Conservation (phyloP, 352 stramenopile species). For the Phytophthora syringae region DNA sequence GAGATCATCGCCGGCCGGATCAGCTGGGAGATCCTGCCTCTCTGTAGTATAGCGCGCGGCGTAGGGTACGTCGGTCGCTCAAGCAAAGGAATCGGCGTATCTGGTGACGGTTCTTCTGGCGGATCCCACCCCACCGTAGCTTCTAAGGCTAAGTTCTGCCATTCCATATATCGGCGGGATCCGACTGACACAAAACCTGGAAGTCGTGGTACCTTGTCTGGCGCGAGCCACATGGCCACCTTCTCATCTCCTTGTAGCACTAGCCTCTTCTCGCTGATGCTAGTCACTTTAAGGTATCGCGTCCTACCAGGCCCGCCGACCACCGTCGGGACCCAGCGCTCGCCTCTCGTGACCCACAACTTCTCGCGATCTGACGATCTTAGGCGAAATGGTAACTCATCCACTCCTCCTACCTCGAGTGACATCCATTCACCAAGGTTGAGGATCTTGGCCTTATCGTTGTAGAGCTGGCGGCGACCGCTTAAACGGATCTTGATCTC, state of each 20-base stretch:
- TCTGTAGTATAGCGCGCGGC: too few species aligned
- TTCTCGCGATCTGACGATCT: not conserved
- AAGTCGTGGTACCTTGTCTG: conserved; percentile 3
- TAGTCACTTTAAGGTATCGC: conserved; percentile 10
- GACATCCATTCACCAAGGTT: not conserved
- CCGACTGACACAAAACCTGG: conserved; percentile 9
- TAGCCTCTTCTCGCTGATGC: not conserved
- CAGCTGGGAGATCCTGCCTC: too few species aligned
- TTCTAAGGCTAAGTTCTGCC: conserved; percentile 10
- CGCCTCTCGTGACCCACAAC: conserved; percentile 8
- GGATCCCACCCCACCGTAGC: not conserved
- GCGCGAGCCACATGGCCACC: conserved; percentile 8
- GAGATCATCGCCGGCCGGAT: too few species aligned
- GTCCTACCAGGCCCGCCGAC: not conserved
- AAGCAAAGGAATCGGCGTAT: not conserved
- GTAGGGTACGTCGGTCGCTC: not conserved
- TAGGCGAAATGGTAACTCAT: not conserved
- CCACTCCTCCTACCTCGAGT: not conserved
- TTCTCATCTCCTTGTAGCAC: not conserved
- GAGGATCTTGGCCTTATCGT: not conserved
- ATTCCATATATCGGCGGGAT: conserved; percentile 17
- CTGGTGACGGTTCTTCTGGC: too few species aligned
- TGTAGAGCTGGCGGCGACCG: conserved; percentile 3
- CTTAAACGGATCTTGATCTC: conserved; percentile 13
- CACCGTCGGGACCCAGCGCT: conserved; percentile 9